Base-by-base conservation (phyloP, 2,329 filamentous ascomycete genomes). In the Pyricularia pennisetigena region DNA sequence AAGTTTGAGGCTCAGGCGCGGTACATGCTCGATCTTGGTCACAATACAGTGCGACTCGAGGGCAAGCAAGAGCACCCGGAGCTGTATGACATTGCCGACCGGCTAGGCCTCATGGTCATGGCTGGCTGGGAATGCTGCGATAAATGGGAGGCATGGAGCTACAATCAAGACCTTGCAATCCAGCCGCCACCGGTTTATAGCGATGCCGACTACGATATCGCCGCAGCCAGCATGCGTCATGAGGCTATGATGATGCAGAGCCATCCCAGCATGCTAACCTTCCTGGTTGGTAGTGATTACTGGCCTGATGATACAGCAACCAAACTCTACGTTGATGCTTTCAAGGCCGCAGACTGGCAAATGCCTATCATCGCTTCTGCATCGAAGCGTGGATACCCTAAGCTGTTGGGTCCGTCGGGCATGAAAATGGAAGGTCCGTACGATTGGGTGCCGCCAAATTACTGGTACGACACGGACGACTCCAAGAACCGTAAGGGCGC, bases 381-480 rank as follows among this genome's bases (percentile, higher is more conserved):
- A 0, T 81, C 82, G 1, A 84, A 85, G 72, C 79, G 82, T 10
- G 85, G 86, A 1, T 86, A 79, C 68, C 83, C 86, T 0, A 70
- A 79, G 9, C 73, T 78, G 1, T 78, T 89, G 0, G 85, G 84
- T 0, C 83, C 84, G 0, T 83, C 83, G 0, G 87, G 87, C 0
- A 84, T 90, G 82, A 89, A 88, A 72, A 90, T 90, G 87, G 81
- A 84, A 0, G 87, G 87, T 0, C 87, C 87, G 0, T 90, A 90
- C 71, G 87, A 89, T 72, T 90, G 86, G 86, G 85, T 88, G 0
- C 85, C 87, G 0, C 87, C 87, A 0, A 87, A 84, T 70, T 89
- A 89, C 75, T 90, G 86, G 86, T 88, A 84, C 70, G 81, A 83
- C 64, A 75, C 73, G 6, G 75, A 79, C 23, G 75, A 77, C 2